Base-by-base conservation (phyloP, 2,329 filamentous ascomycete genomes). In the Davidsoniella eucalypti region DNA sequence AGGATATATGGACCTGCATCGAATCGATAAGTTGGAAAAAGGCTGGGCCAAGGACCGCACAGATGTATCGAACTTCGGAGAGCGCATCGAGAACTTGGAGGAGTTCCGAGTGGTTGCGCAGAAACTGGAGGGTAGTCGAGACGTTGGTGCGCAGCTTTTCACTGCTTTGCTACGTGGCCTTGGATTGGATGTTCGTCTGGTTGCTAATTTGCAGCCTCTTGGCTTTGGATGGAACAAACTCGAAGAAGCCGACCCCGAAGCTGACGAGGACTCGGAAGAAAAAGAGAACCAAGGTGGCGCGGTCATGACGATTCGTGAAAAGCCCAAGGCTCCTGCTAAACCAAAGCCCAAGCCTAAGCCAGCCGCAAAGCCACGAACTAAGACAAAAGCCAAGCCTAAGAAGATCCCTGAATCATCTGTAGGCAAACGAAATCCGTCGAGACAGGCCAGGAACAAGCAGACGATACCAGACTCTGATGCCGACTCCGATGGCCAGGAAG, bases 211-310 rank as follows among this genome's bases (percentile, higher is more conserved):
- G 39, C 92, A 96, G 60, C 82, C 87, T 1, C 66, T 86, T 18
- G 92, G 92, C 0, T 94, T 93, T 62, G 87, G 87, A 1, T 96
- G 87, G 80, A 93, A 78, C 54, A 93, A 90, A 62, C 66, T 73
- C 9, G 92, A 98, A 63, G 84, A 92, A 47, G 85, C 83, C 4
- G 75, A 77, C 10, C 60, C 63, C 1, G 71, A 72, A 56, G 73
- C 68, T 56, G 63, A 64, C 8, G 44, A 23, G 7, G 7, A 17
- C 5, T 18, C 16, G 7, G 8, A 33, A 37, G 4, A 37, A 17
- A 16, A 38, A 18, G 26, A 29, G 17, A 21, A 9, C 17, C 2
- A 46, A 37, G 39, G 6, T 12, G 39, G 6, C 16, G 12, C 23
- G 10, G 17, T 18, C 8, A 25, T 37, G 21, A 21, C 42, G 5